phyloP scores from a whole-genome alignment of 2,329 filamentous ascomycete species.

The Trichophyton verrucosum region DNA sequence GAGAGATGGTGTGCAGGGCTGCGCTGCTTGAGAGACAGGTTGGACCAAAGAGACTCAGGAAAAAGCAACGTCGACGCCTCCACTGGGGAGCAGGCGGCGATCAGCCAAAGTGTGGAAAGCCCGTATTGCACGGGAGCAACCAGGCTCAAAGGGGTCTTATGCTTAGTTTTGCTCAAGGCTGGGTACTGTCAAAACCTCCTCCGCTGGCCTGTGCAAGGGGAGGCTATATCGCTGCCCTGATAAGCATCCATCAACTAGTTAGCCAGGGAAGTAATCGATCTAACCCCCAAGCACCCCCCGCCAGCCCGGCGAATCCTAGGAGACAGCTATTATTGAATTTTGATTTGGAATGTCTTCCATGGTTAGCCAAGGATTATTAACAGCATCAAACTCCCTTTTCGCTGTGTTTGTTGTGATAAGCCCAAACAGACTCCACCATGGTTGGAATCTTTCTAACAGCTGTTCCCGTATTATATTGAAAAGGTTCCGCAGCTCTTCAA shows the following conservation, averaged over 20 bases:
- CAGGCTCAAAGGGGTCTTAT: background rate
- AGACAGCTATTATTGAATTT: background rate
- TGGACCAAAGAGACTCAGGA: background rate
- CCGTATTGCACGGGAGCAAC: constrained; percentile 1
- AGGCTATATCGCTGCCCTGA: background rate
- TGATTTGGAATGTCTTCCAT: background rate
- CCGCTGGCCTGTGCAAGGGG: background rate
- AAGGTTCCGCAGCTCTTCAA: background rate
- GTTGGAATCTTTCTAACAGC: background rate
- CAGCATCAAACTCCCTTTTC: background rate
- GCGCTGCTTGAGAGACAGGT: background rate
- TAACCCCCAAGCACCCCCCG: background rate
- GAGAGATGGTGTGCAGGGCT: background rate
- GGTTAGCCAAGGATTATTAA: background rate
- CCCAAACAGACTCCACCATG: background rate
- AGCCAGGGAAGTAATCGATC: background rate
- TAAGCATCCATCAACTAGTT: background rate
- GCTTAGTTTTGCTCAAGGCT: background rate
- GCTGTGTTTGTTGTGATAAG: background rate
- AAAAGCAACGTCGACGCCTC: background rate
- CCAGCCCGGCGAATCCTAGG: background rate
- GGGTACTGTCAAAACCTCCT: background rate
- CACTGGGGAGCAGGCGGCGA: background rate
- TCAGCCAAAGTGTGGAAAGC: background rate
- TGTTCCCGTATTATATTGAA: background rate